Conservation (phyloP, 768 basidiomycete genomes). For the Rhodosporidiobolus sp. region DNA sequence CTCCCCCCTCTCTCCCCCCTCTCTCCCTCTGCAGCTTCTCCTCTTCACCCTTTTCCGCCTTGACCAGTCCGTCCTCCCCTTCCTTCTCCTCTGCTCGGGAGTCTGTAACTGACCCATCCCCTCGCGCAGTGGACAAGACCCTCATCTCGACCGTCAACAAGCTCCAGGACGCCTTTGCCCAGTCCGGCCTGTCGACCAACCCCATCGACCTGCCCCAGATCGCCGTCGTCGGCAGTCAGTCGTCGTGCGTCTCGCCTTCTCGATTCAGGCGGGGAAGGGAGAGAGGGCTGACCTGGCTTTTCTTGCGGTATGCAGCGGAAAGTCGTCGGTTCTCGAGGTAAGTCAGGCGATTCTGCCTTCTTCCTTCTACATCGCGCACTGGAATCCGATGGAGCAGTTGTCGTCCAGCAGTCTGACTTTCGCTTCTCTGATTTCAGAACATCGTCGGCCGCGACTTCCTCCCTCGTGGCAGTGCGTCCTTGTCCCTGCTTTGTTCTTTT, state of each 20-base stretch:
- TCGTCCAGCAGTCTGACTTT: not conserved
- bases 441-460: constrained; percentile 97
- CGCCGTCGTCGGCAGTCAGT: constrained; percentile 52
- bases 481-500: not conserved
- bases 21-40: not conserved
- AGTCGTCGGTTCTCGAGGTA: constrained; percentile 53
- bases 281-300: not conserved
- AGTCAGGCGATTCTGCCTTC: constrained; percentile 1
- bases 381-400: too few species aligned
- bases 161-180: constrained; percentile 51
- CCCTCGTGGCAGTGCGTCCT: constrained; percentile 71
- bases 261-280: not conserved
- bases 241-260: constrained; percentile 31
- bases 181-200: constrained; percentile 48
- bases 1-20: too few species aligned
- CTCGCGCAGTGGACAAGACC: constrained; percentile 19
- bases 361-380: not conserved
- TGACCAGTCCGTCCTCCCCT: not conserved
- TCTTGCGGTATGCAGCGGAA: constrained; percentile 45
- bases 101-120: not conserved
- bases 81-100: not conserved
- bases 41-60: not conserved
- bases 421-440: constrained; percentile 58
- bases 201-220: constrained; percentile 54
- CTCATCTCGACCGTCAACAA: constrained; percentile 35